Conservation (phyloP, 2,329 filamentous ascomycete genomes). For the Didymella lethalis region DNA sequence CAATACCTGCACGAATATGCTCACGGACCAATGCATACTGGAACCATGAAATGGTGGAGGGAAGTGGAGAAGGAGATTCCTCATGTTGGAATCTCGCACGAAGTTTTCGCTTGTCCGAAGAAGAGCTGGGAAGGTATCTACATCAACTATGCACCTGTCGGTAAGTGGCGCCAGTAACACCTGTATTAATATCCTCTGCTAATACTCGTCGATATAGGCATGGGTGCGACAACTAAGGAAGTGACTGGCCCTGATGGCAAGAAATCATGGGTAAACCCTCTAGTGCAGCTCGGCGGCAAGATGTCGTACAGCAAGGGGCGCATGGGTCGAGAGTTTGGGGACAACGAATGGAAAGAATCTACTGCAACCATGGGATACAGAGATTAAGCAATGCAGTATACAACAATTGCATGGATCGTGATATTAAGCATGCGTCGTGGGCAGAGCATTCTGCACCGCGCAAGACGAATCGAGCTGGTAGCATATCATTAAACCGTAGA, state of each 20-base stretch:
- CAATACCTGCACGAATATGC: constrained; percentile 20
- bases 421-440: too few relatives aligned
- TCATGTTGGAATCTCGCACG: constrained; percentile 25
- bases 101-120: constrained; percentile 22
- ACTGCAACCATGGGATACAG: not conserved
- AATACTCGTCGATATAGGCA: constrained; percentile 5
- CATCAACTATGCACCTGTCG: constrained; percentile 21
- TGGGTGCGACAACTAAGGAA: constrained; percentile 20
- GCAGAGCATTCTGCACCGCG: too few relatives aligned
- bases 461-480: too few relatives aligned
- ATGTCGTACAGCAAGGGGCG: constrained; percentile 20
- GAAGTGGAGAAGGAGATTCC: constrained; percentile 11
- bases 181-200: not conserved
- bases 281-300: constrained; percentile 19
- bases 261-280: constrained; percentile 22
- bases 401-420: not conserved
- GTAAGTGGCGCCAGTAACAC: not conserved
- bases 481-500: not conserved
- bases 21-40: constrained; percentile 17
- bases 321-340: constrained; percentile 17
- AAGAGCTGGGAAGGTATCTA: constrained; percentile 27
- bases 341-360: constrained; percentile 16
- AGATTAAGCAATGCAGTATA: not conserved
- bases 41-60: constrained; percentile 20
- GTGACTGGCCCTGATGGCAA: constrained; percentile 17